Evolutionary conservation across 169 alveolate genomes (phyloP), one percentile per base, ranked within the genome.

Genomic region (Plasmodium fragile): DNA sequence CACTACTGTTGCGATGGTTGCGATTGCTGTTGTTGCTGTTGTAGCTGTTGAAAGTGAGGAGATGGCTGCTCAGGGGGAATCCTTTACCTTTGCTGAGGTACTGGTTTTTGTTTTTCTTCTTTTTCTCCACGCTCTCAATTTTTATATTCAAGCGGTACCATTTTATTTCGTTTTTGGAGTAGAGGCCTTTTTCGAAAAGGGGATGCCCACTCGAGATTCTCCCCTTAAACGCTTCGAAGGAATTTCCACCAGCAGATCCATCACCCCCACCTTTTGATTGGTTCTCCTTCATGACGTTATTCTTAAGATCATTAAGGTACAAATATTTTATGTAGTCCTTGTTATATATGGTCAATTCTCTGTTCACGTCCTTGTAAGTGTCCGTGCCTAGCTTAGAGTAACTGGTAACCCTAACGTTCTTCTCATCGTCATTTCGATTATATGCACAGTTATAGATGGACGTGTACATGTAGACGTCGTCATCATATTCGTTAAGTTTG

Each of bases 131-230:
- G 22, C 69, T 77, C 41, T 85, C 93, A 49, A 85, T 85, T 73
- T 85, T 85, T 32, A 85, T 72, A 65, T 72, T 85, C 79, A 85
- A 34, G 77, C 85, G 93, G 59, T 77, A 75, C 93, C 93, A 85
- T 34, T 85, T 85, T 30, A 55, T 53, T 72, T 75, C 93, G 43
- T 85, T 85, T 13, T 73, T 85, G 3, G 78, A 8, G 49, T 82
- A 69, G 71, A 32, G 18, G 52, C 52, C 73, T 41, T 65, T 8
- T 70, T 82, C 82, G 18, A 36, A 59, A 81, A 81, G 43, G 16
- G 34, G 59, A 73, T 84, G 34, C 2, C 80, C 32, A 0, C 3
- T 65, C 13, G 75, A 8, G 30, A n/a, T 5, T 3, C 13, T 22
- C 5, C 36, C n/a, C 30, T 7, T 18, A 65, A 25, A 18, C 10